Evolutionary conservation across 768 basidiomycete species (phyloP).

Genomic region (Russula emetica): DNA sequence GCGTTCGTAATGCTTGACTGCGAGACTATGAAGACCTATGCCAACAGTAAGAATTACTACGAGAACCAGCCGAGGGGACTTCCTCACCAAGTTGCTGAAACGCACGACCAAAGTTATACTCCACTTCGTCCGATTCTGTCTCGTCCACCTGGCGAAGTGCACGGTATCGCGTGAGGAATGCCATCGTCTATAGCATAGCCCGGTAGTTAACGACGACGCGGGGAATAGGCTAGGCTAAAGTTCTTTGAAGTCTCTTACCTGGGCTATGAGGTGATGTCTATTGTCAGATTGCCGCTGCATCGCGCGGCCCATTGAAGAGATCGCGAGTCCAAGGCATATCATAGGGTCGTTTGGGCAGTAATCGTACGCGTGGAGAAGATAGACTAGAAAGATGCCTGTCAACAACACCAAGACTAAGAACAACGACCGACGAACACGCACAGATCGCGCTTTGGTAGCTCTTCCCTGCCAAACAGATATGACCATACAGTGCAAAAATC

Average conservation of each 20-base stretch:
- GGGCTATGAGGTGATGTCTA: slow-evolving; percentile 80
- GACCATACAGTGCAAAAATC: slow-evolving; percentile 71
- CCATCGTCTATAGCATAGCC: slow-evolving; percentile 55
- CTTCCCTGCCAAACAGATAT: slow-evolving; percentile 75
- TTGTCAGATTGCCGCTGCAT: slow-evolving; percentile 96
- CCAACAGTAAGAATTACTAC: slow-evolving; percentile 1
- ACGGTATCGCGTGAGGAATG: slow-evolving; percentile 80
- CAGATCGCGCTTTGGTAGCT: slow-evolving; percentile 91
- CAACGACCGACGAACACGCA: slow-evolving; percentile 40
- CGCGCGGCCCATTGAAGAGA: slow-evolving; percentile 83
- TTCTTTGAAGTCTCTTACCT: slow-evolving; percentile 39
- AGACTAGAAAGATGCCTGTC: slow-evolving; percentile 52
- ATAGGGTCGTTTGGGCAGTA: slow-evolving; percentile 79
- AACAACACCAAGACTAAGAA: neutral
- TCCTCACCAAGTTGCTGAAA: slow-evolving; percentile 87
- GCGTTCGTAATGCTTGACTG: slow-evolving; percentile 77
- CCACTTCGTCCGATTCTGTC: slow-evolving; percentile 63
- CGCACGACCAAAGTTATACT: slow-evolving; percentile 87
- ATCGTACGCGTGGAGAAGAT: slow-evolving; percentile 84
- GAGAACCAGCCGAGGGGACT: neutral
- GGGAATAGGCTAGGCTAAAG: neutral
- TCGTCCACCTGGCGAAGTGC: slow-evolving; percentile 47
- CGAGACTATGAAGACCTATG: slow-evolving; percentile 74
- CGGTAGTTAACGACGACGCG: neutral
- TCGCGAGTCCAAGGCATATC: slow-evolving; percentile 75